Evolutionary conservation across 768 basidiomycete genomes (phyloP).

Genomic region (Mycena capillaripes): DNA sequence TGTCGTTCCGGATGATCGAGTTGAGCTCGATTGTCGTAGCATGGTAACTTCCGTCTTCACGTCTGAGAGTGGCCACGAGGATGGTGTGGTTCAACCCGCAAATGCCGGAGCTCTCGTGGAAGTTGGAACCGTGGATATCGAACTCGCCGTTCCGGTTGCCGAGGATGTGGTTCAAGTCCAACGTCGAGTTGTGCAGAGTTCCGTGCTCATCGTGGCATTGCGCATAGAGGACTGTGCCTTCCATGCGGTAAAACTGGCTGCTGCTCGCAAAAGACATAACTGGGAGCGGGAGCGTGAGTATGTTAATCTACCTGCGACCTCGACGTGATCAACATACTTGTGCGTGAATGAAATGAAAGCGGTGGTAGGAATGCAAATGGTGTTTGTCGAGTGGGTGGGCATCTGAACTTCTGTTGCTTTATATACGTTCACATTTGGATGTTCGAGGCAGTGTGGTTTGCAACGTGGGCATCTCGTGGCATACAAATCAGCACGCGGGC

Average conservation of each 20-base stretch:
- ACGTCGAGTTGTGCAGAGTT: constrained; percentile 1
- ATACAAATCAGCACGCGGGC: no score
- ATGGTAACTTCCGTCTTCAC: constrained; percentile 20
- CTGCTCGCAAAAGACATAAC: constrained; percentile 41
- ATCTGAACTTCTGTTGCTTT: no score
- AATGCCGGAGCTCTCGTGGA: constrained; percentile 10
- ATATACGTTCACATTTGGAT: no score
- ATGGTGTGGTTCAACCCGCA: constrained; percentile 23
- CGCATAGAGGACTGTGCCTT: constrained; percentile 23
- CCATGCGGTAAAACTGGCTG: constrained; percentile 29
- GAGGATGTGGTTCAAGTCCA: constrained; percentile 29
- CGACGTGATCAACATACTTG: no score
- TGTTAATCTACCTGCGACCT: not conserved
- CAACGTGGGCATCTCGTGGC: no score
- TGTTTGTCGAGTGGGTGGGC: no score
- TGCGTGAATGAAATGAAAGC: not conserved
- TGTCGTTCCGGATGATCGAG: constrained; percentile 10
- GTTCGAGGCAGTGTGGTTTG: no score
- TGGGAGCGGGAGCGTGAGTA: not conserved
- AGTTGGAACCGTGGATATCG: constrained; percentile 8
- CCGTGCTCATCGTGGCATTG: constrained; percentile 26
- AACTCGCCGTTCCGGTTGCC: constrained; percentile 31
- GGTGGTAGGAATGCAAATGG: no score
- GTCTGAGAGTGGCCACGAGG: constrained; percentile 20
- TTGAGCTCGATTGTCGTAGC: constrained; percentile 28